Evolutionary conservation across 176 grass and related monocot genomes (phyloP).

Genomic region (Pontederia paniculata): DNA sequence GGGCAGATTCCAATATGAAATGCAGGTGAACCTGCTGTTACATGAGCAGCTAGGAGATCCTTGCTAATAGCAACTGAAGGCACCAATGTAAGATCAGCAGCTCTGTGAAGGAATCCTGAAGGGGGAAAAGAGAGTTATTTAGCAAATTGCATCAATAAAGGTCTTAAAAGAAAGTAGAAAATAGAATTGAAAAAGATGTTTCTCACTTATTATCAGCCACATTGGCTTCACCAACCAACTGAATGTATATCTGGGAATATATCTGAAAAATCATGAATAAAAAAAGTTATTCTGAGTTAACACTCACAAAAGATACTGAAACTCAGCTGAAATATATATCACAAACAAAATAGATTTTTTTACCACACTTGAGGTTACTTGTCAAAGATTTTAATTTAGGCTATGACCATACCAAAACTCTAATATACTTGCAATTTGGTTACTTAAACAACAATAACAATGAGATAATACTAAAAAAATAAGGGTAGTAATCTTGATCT

Average conservation of each 20-base stretch:
- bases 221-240: slow-evolving; percentile 94
- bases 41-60: slow-evolving; percentile 85
- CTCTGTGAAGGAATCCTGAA: slow-evolving; percentile 78
- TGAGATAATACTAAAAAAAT: too few relatives aligned
- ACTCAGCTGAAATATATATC: too few relatives aligned
- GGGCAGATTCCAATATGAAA: not conserved
- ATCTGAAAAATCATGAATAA: slow-evolving; percentile 34
- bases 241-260: slow-evolving; percentile 98
- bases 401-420: too few relatives aligned
- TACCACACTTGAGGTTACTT: too few relatives aligned
- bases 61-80: slow-evolving; percentile 83
- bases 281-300: not conserved
- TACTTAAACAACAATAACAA: too few relatives aligned
- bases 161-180: not conserved
- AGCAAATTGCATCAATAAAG: not conserved
- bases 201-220: slow-evolving; percentile 93
- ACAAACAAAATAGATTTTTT: too few relatives aligned
- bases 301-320: too few relatives aligned
- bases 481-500: too few relatives aligned
- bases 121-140: slow-evolving; percentile 30
- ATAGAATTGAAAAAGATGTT: not conserved
- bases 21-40: slow-evolving; percentile 52
- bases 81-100: slow-evolving; percentile 96
- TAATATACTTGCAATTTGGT: too few relatives aligned
- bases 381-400: too few relatives aligned